phyloP scores from a whole-genome alignment of 1,284 basidiomycete genomes.

The Phellinidium pouzarii region DNA sequence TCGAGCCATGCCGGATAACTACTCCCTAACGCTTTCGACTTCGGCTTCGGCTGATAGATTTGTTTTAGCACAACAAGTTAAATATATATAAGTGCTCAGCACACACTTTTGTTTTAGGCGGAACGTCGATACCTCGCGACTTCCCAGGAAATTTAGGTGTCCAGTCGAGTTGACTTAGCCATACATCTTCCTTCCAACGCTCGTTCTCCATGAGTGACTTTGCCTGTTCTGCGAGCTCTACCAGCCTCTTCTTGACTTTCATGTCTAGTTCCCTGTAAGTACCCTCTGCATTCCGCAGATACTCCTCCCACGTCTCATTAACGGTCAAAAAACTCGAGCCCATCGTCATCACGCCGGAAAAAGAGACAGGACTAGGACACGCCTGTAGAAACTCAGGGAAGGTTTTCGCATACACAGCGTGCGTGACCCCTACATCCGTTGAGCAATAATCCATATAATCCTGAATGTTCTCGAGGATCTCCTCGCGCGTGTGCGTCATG shows the following conservation, averaged over 20 bases:
- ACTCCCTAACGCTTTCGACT: not conserved
- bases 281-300: conserved; percentile 72
- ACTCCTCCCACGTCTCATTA: conserved; percentile 83
- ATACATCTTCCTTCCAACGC: conserved; percentile 71
- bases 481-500: conserved; percentile 53
- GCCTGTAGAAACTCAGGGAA: conserved; percentile 80
- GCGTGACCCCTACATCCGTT: conserved; percentile 79
- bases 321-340: conserved; percentile 90
- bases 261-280: conserved; percentile 75
- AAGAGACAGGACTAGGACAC: conserved; percentile 92
- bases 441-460: conserved; percentile 89
- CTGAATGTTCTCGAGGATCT: conserved; percentile 63
- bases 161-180: conserved; percentile 94
- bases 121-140: conserved; percentile 46
- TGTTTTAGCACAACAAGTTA: not conserved
- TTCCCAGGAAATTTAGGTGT: conserved; percentile 80
- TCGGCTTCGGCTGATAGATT: not conserved
- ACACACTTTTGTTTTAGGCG: conserved; percentile 13
- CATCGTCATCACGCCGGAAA: conserved; percentile 90
- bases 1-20: conserved; percentile 71
- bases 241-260: conserved; percentile 63
- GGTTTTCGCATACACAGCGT: conserved; percentile 73
- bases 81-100: too few relatives aligned
- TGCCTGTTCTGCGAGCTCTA: conserved; percentile 63
- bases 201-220: conserved; percentile 40